Conservation (phyloP, 352 stramenopile genomes). For the Pythium brachiatum region DNA sequence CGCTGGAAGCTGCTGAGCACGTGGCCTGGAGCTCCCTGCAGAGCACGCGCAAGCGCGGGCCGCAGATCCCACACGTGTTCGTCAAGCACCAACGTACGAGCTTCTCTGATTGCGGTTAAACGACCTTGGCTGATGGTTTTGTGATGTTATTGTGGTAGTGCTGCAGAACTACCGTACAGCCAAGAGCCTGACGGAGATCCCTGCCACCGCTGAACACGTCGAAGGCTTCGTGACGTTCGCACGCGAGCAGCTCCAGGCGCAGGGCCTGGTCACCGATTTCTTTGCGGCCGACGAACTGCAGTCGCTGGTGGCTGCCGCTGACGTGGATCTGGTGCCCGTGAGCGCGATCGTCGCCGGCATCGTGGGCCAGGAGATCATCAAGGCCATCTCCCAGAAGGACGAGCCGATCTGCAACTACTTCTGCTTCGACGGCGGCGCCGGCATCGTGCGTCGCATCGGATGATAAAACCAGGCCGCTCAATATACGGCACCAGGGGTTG, state of each 20-base stretch:
- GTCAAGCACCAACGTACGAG: slow-evolving; percentile 73
- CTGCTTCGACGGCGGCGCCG: slow-evolving; percentile 85
- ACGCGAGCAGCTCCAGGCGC: slow-evolving; percentile 36
- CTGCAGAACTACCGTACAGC: slow-evolving; percentile 53
- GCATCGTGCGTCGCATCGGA: slow-evolving; percentile 57
- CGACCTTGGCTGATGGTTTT: not conserved
- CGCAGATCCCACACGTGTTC: slow-evolving; percentile 71
- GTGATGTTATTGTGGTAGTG: slow-evolving; percentile 31
- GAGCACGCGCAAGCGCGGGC: slow-evolving; percentile 65
- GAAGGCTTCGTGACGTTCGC: slow-evolving; percentile 64
- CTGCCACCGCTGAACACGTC: slow-evolving; percentile 21
- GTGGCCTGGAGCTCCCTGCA: slow-evolving; percentile 64
- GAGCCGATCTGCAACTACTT: slow-evolving; percentile 96
- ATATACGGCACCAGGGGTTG: not conserved
- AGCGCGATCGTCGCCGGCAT: slow-evolving; percentile 96
- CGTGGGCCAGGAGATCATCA: slow-evolving; percentile 97
- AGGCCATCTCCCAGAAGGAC: slow-evolving; percentile 96
- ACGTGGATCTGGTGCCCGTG: slow-evolving; percentile 85
- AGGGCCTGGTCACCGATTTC: slow-evolving; percentile 66
- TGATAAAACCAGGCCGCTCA: slow-evolving; percentile 25
- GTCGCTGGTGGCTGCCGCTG: slow-evolving; percentile 40
- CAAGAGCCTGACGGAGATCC: slow-evolving; percentile 13
- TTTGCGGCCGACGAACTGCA: slow-evolving; percentile 50
- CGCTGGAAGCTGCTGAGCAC: slow-evolving; percentile 43
- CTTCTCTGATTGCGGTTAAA: not conserved